These are phyloP conservation scores for Heliamphora exappendiculata DNA, from an alignment of 148 eudicot genomes.

Conservation along the genomic window DNA sequence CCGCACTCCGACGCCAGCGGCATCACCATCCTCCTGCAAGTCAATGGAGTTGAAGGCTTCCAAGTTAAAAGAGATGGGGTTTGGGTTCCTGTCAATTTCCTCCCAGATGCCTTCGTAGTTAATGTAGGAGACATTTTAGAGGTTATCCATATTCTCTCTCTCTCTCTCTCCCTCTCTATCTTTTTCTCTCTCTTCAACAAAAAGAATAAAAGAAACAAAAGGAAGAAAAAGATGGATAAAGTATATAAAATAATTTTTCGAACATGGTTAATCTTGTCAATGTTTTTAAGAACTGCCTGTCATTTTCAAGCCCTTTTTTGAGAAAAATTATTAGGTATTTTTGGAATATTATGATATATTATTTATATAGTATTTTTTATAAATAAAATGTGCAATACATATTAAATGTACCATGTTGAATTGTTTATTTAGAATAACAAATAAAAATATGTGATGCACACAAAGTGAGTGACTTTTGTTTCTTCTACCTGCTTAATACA, in stretches of 20 bases:
- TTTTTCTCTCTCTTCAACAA: background rate
- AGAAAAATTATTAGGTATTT: too few relatives aligned
- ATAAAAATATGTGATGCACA: too few relatives aligned
- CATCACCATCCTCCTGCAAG: constrained; percentile 17
- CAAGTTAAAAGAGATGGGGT: constrained; percentile 17
- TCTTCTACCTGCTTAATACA: too few relatives aligned
- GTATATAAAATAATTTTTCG: background rate
- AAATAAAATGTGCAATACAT: too few relatives aligned
- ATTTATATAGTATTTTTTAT: too few relatives aligned
- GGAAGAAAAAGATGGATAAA: background rate
- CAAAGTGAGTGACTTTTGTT: too few relatives aligned
- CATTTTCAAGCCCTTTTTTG: too few relatives aligned
- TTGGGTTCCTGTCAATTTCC: constrained; percentile 17
- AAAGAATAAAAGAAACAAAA: too few relatives aligned
- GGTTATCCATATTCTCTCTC: background rate
- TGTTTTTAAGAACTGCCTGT: background rate
- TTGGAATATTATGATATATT: too few relatives aligned
- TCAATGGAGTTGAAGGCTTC: constrained; percentile 14
- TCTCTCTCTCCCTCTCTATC: too few relatives aligned
- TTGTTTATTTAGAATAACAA: too few relatives aligned
- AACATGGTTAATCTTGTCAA: background rate
- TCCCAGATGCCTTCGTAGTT: constrained; percentile 10
- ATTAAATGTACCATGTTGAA: too few relatives aligned
- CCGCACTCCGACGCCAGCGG: constrained; percentile 14
- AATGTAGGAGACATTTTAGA: constrained; percentile 19